Evolutionary conservation across 2,329 filamentous ascomycete species (phyloP), one percentile per base, ranked within the genome.

Genomic region (Colletotrichum trifolii): DNA sequence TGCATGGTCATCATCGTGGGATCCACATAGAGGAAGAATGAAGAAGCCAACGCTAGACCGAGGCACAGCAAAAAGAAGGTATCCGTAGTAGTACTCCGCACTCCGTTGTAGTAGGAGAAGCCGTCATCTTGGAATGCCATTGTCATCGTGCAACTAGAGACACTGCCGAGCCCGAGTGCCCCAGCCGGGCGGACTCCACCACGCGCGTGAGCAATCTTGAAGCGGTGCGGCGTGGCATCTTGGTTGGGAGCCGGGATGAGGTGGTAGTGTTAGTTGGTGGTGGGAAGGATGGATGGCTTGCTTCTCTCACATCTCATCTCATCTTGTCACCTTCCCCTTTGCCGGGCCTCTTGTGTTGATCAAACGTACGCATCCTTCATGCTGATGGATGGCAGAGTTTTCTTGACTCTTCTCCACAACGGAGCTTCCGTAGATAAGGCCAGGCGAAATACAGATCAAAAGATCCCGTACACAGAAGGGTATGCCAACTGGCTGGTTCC

Each of bases 221-320:
- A 62, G 63, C 58, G 42, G 36, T 46, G 43, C 43, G 45, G 50
- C 33, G 42, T 39, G 42, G 49, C 61, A 61, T 58, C 43, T 38
- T 42, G 43, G n/a, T 59, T 54, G 43, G 36, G 48, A 60, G 54
- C 36, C 45, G 52, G 52, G 17, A 33, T 33, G 9, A 33, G 42
- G 43, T 17, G 8, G 33, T 25, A 25, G 25, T 25, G 25, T 4
- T 25, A 25, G 25, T 25, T 25, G 25, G 25, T 25, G 25, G 25
- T 25, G 25, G 25, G 25, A 25, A 25, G 25, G 25, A 25, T 25
- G 25, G 25, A 25, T 25, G 34, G 40, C 39, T n/a, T 35, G 10
- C 55, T 61, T 66, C 52, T 56, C 63, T 63, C 58, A 62, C 56
- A 60, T 64, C 56, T 64, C 63, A 66, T 63, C 63, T 63, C 52